phyloP scores from a whole-genome alignment of 1,284 basidiomycete genomes.

The Apiotrichum montevideense region DNA sequence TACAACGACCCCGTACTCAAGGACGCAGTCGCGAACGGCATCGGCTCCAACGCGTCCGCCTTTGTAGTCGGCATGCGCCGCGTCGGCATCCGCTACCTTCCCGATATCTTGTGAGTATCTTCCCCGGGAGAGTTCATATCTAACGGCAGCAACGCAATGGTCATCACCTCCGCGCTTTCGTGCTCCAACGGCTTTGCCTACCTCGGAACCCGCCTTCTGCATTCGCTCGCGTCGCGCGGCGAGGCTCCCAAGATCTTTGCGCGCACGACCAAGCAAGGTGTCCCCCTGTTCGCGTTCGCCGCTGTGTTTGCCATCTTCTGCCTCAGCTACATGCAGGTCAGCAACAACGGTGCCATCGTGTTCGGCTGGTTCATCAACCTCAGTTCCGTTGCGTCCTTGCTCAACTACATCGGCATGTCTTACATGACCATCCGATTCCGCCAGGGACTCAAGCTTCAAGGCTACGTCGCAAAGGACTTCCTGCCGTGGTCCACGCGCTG shows the following conservation, averaged over 20 bases:
- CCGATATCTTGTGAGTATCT: constrained; percentile 28
- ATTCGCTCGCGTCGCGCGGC: constrained; percentile 12
- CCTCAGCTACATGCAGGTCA: constrained; percentile 16
- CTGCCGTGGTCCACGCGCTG: constrained; percentile 10
- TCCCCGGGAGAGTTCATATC: neutral
- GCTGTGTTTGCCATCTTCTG: constrained; percentile 11
- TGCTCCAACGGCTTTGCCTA: constrained; percentile 30
- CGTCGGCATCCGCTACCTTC: constrained; percentile 19
- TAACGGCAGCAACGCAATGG: constrained; percentile 27
- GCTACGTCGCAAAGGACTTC: constrained; percentile 1
- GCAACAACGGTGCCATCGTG: constrained; percentile 11
- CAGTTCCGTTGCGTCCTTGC: constrained; percentile 12
- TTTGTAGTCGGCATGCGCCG: constrained; percentile 22
- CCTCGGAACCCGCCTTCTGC: constrained; percentile 7
- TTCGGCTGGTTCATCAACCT: constrained; percentile 16
- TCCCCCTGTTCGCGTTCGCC: constrained; percentile 9
- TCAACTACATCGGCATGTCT: constrained; percentile 13
- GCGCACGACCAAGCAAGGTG: constrained; percentile 15
- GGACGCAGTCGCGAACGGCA: constrained; percentile 6
- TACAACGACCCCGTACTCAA: constrained; percentile 15
- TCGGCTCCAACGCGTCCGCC: constrained; percentile 16
- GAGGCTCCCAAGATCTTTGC: constrained; percentile 17
- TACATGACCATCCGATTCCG: neutral
- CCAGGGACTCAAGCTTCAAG: neutral
- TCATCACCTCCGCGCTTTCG: constrained; percentile 35